Evolutionary conservation across 2,329 filamentous ascomycete genomes (phyloP).

Genomic region (Pyrenochaeta sp.): DNA sequence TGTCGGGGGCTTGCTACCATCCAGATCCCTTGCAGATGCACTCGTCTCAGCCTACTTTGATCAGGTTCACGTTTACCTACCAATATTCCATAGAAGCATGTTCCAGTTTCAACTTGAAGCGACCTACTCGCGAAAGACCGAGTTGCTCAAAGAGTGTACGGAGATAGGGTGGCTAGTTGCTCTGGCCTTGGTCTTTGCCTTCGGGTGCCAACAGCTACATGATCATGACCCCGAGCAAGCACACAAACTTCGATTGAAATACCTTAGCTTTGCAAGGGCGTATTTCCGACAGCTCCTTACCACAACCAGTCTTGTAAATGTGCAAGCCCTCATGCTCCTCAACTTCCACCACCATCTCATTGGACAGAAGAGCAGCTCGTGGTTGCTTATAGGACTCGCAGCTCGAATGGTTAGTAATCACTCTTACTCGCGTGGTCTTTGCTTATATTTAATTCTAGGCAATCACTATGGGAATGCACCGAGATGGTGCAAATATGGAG

Average conservation of each 20-base stretch:
- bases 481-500: conserved; percentile 50
- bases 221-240: conserved; percentile 37
- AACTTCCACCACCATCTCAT: conserved; percentile 54
- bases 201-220: conserved; percentile 52
- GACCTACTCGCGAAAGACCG: conserved; percentile 44
- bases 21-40: conserved; percentile 48
- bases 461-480: conserved; percentile 56
- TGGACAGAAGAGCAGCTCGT: conserved; percentile 54
- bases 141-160: conserved; percentile 36
- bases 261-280: conserved; percentile 41
- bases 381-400: conserved; percentile 53
- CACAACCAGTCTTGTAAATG: conserved; percentile 52
- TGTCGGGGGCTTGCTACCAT: conserved; percentile 43
- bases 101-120: conserved; percentile 52
- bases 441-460: conserved; percentile 31
- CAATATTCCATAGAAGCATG: conserved; percentile 52
- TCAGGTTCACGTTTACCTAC: conserved; percentile 47
- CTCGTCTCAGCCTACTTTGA: conserved; percentile 54
- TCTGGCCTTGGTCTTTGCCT: conserved; percentile 53
- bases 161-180: conserved; percentile 55
- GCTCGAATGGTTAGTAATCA: conserved; percentile 46
- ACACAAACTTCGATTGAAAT: conserved; percentile 30
- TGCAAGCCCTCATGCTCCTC: conserved; percentile 54
- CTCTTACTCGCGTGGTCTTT: not conserved
- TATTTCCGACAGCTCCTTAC: conserved; percentile 49